Percentiles rank a stretch among this genome's conserved stretches.
These are phyloP conservation scores for Eucalyptus regnans DNA, from an alignment of 345 rosid genomes.

Conservation along the genomic window DNA sequence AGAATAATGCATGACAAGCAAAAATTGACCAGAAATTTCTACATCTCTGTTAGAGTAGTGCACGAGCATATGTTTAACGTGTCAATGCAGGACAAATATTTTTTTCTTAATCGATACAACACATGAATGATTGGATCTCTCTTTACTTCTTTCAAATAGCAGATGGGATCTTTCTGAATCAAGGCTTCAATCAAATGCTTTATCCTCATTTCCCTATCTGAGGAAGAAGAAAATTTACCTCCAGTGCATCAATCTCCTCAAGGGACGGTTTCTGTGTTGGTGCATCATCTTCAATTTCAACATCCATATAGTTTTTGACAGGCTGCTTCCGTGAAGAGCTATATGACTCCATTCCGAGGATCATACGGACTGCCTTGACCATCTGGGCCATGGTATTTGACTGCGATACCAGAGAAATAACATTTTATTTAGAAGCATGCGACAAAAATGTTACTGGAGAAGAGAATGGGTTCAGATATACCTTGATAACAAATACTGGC, in stretches of 20 bases:
- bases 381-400: conserved; percentile 92
- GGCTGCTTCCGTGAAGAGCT: conserved; percentile 24
- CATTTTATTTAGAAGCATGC: not conserved
- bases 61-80: not conserved
- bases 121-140: not conserved
- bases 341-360: conserved; percentile 65
- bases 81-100: not conserved
- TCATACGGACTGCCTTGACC: conserved; percentile 91
- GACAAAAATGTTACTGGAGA: not conserved
- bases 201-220: not conserved
- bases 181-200: not conserved
- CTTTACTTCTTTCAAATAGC: not conserved
- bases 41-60: not conserved
- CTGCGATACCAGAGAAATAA: conserved; percentile 18
- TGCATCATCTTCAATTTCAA: conserved; percentile 84
- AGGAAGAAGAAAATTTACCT: conserved; percentile 33
- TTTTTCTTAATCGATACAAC: not conserved
- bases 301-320: conserved; percentile 24
- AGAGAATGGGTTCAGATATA: conserved; percentile 1
- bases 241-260: conserved; percentile 97
- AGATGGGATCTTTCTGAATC: not conserved
- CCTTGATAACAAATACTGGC: conserved; percentile 80
- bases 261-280: conserved; percentile 77
- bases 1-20: not conserved
- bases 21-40: not conserved